phyloP scores from a whole-genome alignment of 345 rosid genomes.

The Salix arbutifolia region DNA sequence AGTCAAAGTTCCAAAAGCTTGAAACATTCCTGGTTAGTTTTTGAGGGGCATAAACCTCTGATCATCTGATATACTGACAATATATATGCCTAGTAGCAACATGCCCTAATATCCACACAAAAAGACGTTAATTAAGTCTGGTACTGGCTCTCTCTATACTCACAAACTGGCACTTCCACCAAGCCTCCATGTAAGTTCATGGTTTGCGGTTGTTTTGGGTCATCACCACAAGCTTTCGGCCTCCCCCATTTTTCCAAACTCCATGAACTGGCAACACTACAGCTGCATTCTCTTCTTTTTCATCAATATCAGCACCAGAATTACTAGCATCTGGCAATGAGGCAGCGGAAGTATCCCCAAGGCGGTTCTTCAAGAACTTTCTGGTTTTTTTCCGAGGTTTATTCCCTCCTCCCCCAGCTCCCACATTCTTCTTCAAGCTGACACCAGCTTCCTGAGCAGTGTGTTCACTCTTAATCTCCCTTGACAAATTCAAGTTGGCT shows the following conservation, averaged over 20 bases:
- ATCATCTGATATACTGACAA: not conserved
- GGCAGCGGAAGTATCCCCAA: slow-evolving; percentile 11
- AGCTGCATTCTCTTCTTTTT: not conserved
- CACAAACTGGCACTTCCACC: not conserved
- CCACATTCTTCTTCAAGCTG: not conserved
- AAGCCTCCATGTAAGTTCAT: not conserved
- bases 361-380: slow-evolving; percentile 11
- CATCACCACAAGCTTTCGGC: slow-evolving; percentile 12
- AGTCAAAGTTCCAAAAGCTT: not conserved
- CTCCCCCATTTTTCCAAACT: slow-evolving; percentile 23
- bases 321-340: not conserved
- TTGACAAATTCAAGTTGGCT: not conserved
- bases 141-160: not conserved
- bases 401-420: slow-evolving; percentile 5
- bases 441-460: slow-evolving; percentile 6
- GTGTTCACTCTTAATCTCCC: not conserved
- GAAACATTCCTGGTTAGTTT: not conserved
- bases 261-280: slow-evolving; percentile 6
- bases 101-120: not conserved
- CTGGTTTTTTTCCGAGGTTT: slow-evolving; percentile 9
- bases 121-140: not conserved
- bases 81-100: not conserved
- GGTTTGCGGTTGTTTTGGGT: not conserved
- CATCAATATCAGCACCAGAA: not conserved
- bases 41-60: not conserved